These are phyloP conservation scores for Litsea cubeba DNA, from an alignment of 164 flowering plant genomes.

Conservation along the genomic window DNA sequence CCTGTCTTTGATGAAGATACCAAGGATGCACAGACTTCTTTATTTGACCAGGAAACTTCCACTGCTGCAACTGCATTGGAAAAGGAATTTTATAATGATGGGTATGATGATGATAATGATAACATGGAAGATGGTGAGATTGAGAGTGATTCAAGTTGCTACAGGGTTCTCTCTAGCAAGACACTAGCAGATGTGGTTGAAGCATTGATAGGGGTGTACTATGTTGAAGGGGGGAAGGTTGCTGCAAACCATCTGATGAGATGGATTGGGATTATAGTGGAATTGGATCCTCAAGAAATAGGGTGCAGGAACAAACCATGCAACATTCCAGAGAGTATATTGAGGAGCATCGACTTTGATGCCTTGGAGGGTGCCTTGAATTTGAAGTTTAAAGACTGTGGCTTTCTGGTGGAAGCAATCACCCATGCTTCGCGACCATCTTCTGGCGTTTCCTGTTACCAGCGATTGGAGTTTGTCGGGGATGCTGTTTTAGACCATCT, in stretches of 20 bases:
- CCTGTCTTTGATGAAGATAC: conserved; percentile 97
- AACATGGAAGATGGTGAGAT: conserved; percentile 94
- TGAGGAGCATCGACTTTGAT: conserved; percentile 76
- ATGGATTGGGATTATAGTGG: conserved; percentile 90
- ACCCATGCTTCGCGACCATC: conserved; percentile 99
- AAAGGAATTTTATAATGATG: conserved; percentile 22
- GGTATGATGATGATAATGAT: conserved; percentile 40
- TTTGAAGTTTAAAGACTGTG: conserved; percentile 53
- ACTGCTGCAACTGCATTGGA: conserved; percentile 18
- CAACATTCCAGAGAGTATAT: conserved; percentile 61
- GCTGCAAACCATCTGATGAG: conserved; percentile 95
- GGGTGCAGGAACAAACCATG: conserved; percentile 30
- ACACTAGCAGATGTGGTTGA: conserved; percentile 98
- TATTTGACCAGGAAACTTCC: conserved; percentile 49
- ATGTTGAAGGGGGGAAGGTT: conserved; percentile 88
- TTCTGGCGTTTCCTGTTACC: conserved; percentile 95
- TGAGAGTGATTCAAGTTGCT: conserved; percentile 89
- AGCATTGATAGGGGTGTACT: conserved; percentile 92
- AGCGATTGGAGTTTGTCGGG: conserved; percentile 91
- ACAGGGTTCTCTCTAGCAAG: conserved; percentile 94
- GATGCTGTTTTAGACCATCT: conserved; percentile 99
- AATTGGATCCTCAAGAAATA: conserved; percentile 59
- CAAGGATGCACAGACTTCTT: conserved; percentile 56
- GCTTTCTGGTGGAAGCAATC: conserved; percentile 83
- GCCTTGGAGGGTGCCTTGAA: conserved; percentile 63